Base-by-base conservation (phyloP, 23 red algal genomes). In the Gracilaria vermiculophylla region DNA sequence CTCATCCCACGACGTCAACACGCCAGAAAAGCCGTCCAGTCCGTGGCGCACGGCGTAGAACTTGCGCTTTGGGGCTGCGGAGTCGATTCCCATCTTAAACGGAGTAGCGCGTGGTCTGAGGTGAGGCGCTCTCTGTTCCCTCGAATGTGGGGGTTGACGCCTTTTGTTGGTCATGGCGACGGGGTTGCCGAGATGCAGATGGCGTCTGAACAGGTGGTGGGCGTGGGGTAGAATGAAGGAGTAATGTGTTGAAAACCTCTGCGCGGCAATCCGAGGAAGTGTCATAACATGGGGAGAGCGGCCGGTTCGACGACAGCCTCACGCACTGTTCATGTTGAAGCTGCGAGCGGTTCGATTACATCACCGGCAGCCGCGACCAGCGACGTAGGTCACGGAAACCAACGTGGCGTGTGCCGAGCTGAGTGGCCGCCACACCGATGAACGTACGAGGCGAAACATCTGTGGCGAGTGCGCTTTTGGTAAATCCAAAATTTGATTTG, bases 1-100 rank as follows among this genome's bases (percentile, higher is more conserved):
- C 43, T 92, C 95, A 16, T 88, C 70, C 95, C 95, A 97, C 36
- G 83, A 83, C 20, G 31, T 35, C 4, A 91, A 20, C 14, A 97
- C 78, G 32, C 89, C 95, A 24, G 60, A 77, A 72, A 88, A 93
- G 44, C 86, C 86, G 66, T 77, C 89, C 44, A 39, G 42, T 28
- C 95, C 95, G 17, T 32, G 41, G 9, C 80, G 82, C 19, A 97
- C 69, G 35, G 85, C 95, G 76, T 97, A 97, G 54, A 66, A 97
- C 76, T 94, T 94, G 17, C 67, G 67, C 40, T 73, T 73, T 23
- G 39, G 17, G 10, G 20, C 8, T 27, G 67, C 21, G 5, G 19
- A 27, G 13, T 73, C 67, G 2, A 24, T 45, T 0, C 39, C 39
- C 35, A 28, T 42, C 35, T 73, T 73, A 24, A 73, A 73, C 28